Conservation (phyloP, 2,329 filamentous ascomycete species). For the Neofusicoccum umdonicola region DNA sequence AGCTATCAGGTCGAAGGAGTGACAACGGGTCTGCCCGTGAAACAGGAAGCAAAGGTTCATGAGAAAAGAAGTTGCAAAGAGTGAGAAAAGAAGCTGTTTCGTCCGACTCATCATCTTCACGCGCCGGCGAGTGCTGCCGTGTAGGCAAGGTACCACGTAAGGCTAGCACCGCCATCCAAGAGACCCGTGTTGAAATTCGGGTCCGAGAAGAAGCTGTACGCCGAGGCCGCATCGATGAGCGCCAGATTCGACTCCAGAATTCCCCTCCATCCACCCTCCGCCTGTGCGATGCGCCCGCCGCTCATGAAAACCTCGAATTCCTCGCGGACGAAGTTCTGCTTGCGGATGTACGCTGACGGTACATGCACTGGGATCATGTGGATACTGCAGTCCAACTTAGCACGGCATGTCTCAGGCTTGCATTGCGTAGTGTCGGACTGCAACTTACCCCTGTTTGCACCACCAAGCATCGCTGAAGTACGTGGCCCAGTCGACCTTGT, state of each 20-base stretch:
- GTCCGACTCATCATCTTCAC: neutral
- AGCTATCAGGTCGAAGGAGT: neutral
- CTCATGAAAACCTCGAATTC: constrained; percentile 74
- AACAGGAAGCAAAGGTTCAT: neutral
- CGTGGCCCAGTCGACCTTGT: constrained; percentile 88
- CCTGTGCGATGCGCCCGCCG: constrained; percentile 59
- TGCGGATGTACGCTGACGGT: constrained; percentile 68
- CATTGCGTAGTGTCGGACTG: neutral
- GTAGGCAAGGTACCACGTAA: constrained; percentile 40
- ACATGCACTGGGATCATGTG: constrained; percentile 82
- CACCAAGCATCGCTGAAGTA: constrained; percentile 73
- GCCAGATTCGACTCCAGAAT: constrained; percentile 78
- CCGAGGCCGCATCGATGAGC: constrained; percentile 66
- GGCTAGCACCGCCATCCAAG: constrained; percentile 73
- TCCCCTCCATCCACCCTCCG: constrained; percentile 79
- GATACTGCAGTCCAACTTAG: constrained; percentile 49
- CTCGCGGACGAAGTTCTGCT: constrained; percentile 68
- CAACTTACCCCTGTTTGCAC: constrained; percentile 58
- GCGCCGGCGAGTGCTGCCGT: constrained; percentile 29
- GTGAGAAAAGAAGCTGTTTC: neutral
- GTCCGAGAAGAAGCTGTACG: constrained; percentile 71
- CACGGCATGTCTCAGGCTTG: neutral
- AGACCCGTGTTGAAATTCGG: neutral
- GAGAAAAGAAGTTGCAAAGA: neutral
- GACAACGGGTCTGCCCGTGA: neutral